Conservation (phyloP, 1,139 yeast genomes). For the Suhomyces chickasaworum region DNA sequence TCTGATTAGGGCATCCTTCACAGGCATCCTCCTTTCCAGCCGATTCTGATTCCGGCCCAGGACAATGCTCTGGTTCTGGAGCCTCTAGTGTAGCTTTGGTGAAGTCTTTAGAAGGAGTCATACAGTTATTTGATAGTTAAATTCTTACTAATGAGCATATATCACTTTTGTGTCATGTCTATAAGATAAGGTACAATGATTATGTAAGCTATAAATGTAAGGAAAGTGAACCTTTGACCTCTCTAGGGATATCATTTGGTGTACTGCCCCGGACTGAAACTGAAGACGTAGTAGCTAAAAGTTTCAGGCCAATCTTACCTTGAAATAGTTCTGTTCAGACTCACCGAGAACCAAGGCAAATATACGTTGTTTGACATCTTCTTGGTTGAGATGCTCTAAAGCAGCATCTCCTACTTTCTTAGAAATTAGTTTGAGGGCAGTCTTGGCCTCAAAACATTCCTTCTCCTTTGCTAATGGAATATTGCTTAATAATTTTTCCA, state of each 20-base stretch:
- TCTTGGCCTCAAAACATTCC: conserved; percentile 35
- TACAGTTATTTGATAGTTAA: background rate
- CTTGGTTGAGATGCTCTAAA: conserved; percentile 20
- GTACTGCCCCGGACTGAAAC: no score
- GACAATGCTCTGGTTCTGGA: conserved; percentile 94
- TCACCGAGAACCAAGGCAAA: conserved; percentile 37
- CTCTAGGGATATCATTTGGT: background rate
- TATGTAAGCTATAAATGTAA: background rate
- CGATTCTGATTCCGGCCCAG: conserved; percentile 91
- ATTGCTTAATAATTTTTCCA: conserved; percentile 40
- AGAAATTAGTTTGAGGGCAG: conserved; percentile 56
- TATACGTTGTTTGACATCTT: conserved; percentile 1
- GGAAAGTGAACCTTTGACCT: background rate
- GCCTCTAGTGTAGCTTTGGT: conserved; percentile 36
- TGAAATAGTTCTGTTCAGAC: conserved; percentile 46
- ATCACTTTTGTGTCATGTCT: background rate
- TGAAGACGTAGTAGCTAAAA: no score
- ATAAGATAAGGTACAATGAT: background rate
- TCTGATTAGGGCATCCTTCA: conserved; percentile 90
- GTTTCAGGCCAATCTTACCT: conserved; percentile 14
- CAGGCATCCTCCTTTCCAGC: conserved; percentile 97
- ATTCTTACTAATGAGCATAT: background rate
- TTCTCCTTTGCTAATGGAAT: conserved; percentile 41
- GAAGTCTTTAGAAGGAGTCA: conserved; percentile 14
- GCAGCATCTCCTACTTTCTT: conserved; percentile 48